Conservation (phyloP, 192 early-diverging fungal species). For the Entomortierella chlamydospora region DNA sequence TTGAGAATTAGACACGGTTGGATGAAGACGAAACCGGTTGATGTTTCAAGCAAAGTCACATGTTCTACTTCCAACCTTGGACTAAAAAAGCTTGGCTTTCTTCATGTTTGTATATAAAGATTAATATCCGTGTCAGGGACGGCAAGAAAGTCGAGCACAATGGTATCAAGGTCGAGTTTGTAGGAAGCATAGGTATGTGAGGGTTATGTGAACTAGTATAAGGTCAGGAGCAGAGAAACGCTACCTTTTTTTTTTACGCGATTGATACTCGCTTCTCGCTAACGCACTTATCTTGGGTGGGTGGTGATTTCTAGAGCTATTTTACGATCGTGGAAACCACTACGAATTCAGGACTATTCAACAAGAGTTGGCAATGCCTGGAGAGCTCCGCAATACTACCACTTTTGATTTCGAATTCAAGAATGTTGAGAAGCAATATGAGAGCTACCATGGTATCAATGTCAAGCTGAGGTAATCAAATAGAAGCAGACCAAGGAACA, state of each 20-base stretch:
- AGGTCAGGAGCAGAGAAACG: no score
- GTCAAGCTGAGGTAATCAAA: slow-evolving; percentile 76
- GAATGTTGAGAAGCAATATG: slow-evolving; percentile 98
- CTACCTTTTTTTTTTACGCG: no score
- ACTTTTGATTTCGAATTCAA: slow-evolving; percentile 98
- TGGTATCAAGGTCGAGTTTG: slow-evolving; percentile 98
- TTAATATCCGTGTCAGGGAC: slow-evolving; percentile 81
- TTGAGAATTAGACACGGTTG: no score
- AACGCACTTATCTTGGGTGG: neutral
- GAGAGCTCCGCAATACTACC: slow-evolving; percentile 83
- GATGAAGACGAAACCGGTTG: no score
- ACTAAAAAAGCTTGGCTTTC: no score
- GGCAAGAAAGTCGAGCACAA: slow-evolving; percentile 97
- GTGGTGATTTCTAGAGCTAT: slow-evolving; percentile 74
- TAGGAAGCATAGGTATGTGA: slow-evolving; percentile 89
- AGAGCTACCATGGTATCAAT: slow-evolving; percentile 98
- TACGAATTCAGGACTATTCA: slow-evolving; percentile 93
- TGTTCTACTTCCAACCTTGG: no score
- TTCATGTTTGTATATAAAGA: slow-evolving; percentile 53
- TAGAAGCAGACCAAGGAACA: neutral
- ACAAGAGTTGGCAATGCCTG: slow-evolving; percentile 96
- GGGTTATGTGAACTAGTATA: neutral
- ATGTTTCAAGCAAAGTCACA: no score
- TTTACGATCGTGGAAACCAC: slow-evolving; percentile 94
- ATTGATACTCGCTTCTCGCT: neutral